phyloP scores from a whole-genome alignment of 805 yeast species.

The Pichia manshurica region DNA sequence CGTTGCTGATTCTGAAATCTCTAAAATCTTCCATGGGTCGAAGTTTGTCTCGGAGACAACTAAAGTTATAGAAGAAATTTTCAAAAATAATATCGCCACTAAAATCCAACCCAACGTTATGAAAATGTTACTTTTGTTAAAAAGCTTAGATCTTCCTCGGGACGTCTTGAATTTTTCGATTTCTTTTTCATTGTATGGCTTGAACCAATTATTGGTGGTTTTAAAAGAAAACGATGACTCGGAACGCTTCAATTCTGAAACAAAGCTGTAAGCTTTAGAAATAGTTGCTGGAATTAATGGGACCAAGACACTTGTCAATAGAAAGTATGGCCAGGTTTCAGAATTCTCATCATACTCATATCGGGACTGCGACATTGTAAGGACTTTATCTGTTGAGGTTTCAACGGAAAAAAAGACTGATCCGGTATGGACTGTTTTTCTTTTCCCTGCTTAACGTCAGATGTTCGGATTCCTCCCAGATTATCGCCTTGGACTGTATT shows the following conservation, averaged over 20 bases:
- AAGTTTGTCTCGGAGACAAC: conserved; percentile 44
- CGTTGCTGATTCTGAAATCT: conserved; percentile 56
- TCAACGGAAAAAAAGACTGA: too few species aligned
- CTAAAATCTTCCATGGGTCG: conserved; percentile 89
- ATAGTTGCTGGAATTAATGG: conserved; percentile 54
- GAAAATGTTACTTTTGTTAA: conserved; percentile 28
- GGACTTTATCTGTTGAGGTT: too few species aligned
- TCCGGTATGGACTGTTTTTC: too few species aligned
- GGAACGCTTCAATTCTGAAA: neutral
- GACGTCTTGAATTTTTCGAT: conserved; percentile 28
- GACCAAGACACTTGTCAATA: conserved; percentile 63
- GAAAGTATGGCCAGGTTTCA: conserved; percentile 91
- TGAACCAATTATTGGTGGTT: conserved; percentile 28
- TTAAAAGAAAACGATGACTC: conserved; percentile 5
- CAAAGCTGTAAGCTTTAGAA: conserved; percentile 16
- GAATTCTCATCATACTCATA: conserved; percentile 84
- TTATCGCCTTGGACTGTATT: too few species aligned
- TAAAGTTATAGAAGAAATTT: conserved; percentile 41
- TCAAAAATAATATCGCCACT: conserved; percentile 37
- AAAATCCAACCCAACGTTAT: conserved; percentile 57
- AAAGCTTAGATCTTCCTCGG: conserved; percentile 26
- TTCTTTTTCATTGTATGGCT: conserved; percentile 31
- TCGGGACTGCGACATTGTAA: conserved; percentile 43
- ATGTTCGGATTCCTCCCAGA: too few species aligned
- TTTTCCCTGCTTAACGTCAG: too few species aligned